Base-by-base conservation (phyloP, 2,329 filamentous ascomycete species). In the Colletotrichum chrysophilum region DNA sequence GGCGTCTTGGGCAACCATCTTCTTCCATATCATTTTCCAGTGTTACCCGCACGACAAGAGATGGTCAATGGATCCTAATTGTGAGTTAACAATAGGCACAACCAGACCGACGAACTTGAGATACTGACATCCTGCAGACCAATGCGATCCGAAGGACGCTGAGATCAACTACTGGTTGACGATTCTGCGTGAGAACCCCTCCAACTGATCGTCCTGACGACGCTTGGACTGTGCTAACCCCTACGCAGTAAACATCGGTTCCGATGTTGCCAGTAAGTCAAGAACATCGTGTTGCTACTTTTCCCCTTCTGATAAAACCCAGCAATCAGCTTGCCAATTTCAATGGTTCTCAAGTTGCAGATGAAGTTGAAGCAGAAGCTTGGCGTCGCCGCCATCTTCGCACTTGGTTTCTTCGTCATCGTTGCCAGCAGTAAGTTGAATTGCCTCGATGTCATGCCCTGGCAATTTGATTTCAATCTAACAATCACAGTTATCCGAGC, bases 21-120 rank as follows among this genome's bases (percentile, higher is more conserved):
- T 85, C 71, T 85, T 85, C 70, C 77, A 86, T 74, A 85, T 85
- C 58, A 78, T 86, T 14, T 85, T 86, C 70, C 82, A 85, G 65
- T 86, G 84, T 68, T 85, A 79, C 52, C 84, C 84, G 0, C 80
- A 82, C 21, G 77, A 82, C 26, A 82, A 82, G 69, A 66, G 81
- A 67, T 82, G 81, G 81, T 85, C 79, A 26, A 74, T 69, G 5
- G 79, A 82, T 70, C 81, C 81, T 12, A 18, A 38, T 0, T 82
- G 81, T 82, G 6, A 72, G 76, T 67, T 1, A 9, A 30, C 8
- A 21, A 28, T 18, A 13, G 24, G 34, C 18, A n/a, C 21, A 16
- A 3, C 13, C 13, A 62, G 3, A 36, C 12, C 4, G 18, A 21
- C 16, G 0, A n/a, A 16, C 30, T 21, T 26, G 9, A n/a, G 7